These are phyloP conservation scores for Plectosphaerella cucumerina DNA, from an alignment of 2,329 filamentous ascomycete species.

Conservation along the genomic window DNA sequence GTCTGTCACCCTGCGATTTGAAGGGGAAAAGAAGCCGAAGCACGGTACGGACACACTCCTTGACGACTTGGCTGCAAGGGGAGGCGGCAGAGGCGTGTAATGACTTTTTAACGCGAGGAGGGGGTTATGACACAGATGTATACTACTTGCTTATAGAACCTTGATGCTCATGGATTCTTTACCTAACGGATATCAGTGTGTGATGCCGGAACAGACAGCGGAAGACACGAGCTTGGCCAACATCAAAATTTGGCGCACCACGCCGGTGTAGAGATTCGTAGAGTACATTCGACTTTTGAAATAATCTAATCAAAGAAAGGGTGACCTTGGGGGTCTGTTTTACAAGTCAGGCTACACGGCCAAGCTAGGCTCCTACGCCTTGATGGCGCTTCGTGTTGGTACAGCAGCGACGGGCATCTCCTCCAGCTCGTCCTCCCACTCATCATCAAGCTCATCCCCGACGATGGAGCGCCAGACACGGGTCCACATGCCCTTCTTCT, in stretches of 20 bases:
- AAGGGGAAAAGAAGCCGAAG: background rate
- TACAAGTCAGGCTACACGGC: background rate
- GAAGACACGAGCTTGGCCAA: no score
- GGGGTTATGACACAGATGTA: no score
- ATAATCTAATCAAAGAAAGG: no score
- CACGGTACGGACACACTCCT: background rate
- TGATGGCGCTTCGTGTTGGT: background rate
- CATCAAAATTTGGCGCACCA: no score
- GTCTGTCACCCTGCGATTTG: background rate
- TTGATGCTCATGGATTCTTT: no score
- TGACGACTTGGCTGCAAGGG: background rate
- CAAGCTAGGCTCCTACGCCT: conserved; percentile 1
- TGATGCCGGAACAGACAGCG: no score
- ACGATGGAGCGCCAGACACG: conserved; percentile 69
- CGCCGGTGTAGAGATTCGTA: no score
- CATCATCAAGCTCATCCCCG: conserved; percentile 52
- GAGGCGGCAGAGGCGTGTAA: background rate
- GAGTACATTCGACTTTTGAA: no score
- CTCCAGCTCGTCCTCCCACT: conserved; percentile 55
- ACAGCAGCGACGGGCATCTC: conserved; percentile 23
- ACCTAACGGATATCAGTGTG: no score
- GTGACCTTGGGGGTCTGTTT: no score
- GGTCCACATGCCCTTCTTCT: conserved; percentile 91
- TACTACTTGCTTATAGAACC: no score
- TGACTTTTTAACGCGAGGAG: background rate